Conservation (phyloP, 2,329 filamentous ascomycete species). For the Calonectria hongkongensis region DNA sequence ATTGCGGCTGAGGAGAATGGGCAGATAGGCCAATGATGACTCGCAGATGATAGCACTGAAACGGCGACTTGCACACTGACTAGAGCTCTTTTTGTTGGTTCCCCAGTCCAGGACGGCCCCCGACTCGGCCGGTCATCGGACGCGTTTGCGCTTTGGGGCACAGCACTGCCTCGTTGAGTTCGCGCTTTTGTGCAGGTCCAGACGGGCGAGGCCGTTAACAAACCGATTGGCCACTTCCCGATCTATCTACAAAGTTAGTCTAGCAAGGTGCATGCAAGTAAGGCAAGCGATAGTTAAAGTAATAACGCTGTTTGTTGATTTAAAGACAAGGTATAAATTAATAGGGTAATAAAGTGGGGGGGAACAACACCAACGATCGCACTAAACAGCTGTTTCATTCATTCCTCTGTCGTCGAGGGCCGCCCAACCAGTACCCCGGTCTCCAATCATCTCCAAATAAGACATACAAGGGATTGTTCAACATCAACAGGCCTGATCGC, state of each 20-base stretch:
- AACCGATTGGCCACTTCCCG: conserved; percentile 8
- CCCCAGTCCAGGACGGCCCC: not conserved
- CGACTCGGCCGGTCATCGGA: conserved; percentile 7
- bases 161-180: conserved; percentile 10
- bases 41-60: not conserved
- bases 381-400: conserved; percentile 11
- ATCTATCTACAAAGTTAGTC: conserved; percentile 23
- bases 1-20: conserved; percentile 18
- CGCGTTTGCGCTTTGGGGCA: not conserved
- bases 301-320: conserved; percentile 24
- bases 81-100: not conserved
- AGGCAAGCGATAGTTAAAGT: conserved; percentile 12
- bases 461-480: not conserved
- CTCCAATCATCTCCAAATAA: conserved; percentile 1
- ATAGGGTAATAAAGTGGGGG: conserved; percentile 23
- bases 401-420: not conserved
- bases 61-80: not conserved
- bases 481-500: conserved; percentile 25
- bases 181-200: conserved; percentile 26
- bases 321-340: conserved; percentile 16
- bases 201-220: conserved; percentile 15
- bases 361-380: not conserved
- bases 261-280: not conserved
- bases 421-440: not conserved
- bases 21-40: conserved; percentile 5